phyloP scores from a whole-genome alignment of 768 basidiomycete species.

The Lactarius trivialis region DNA sequence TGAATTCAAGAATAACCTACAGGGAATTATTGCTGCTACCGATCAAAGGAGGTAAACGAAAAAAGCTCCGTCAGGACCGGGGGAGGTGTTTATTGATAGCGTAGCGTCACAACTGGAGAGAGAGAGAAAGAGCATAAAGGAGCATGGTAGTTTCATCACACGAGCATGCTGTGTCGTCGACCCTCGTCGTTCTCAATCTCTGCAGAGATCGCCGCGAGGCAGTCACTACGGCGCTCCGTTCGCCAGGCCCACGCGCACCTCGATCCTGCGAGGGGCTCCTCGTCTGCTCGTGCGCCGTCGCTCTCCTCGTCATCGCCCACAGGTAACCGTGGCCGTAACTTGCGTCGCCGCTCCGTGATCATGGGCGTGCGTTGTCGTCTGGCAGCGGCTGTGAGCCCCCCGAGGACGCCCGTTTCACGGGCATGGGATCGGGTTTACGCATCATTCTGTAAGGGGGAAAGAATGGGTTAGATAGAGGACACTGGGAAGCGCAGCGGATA shows the following conservation, averaged over 20 bases:
- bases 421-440: conserved; percentile 67
- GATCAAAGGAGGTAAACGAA: no score
- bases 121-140: no score
- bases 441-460: conserved; percentile 58
- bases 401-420: conserved; percentile 15
- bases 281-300: conserved; percentile 68
- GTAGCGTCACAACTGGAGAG: no score
- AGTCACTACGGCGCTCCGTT: conserved; percentile 35
- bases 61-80: no score
- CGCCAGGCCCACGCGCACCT: conserved; percentile 36
- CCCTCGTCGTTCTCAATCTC: no score
- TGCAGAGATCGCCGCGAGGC: conserved; percentile 28
- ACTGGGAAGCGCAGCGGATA: conserved; percentile 18
- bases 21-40: no score
- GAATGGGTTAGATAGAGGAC: background rate
- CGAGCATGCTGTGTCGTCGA: no score
- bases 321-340: conserved; percentile 42
- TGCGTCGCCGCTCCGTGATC: no score
- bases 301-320: conserved; percentile 53
- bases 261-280: conserved; percentile 38
- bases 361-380: conserved; percentile 24
- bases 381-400: background rate
- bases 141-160: no score
- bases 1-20: no score
- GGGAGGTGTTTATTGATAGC: no score